These are phyloP conservation scores for Pseudofabraea citricarpa DNA, from an alignment of 2,329 filamentous ascomycete species.

Conservation along the genomic window DNA sequence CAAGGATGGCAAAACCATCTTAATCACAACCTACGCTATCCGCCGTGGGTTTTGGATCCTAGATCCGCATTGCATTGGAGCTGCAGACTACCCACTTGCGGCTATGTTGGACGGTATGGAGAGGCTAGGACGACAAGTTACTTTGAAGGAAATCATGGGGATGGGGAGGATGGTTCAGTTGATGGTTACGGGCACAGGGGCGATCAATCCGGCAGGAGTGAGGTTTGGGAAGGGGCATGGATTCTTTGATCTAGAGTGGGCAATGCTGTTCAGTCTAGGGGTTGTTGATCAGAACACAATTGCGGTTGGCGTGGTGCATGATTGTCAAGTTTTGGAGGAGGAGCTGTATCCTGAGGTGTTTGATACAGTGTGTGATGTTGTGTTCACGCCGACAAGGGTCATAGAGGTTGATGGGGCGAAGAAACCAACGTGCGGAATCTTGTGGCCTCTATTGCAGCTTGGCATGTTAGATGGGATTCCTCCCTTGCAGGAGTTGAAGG, in stretches of 20 bases:
- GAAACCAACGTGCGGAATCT: constrained; percentile 24
- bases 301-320: constrained; percentile 28
- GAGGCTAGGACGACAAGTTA: constrained; percentile 24
- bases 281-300: constrained; percentile 15
- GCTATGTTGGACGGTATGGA: constrained; percentile 33
- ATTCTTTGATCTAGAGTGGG: constrained; percentile 33
- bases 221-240: constrained; percentile 28
- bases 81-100: constrained; percentile 22
- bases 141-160: constrained; percentile 27
- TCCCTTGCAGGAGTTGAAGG: constrained; percentile 3
- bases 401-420: constrained; percentile 17
- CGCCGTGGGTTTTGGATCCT: constrained; percentile 31
- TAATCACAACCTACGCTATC: constrained; percentile 31
- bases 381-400: constrained; percentile 27
- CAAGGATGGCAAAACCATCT: constrained; percentile 30
- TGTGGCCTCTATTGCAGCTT: constrained; percentile 26
- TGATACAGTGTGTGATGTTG: constrained; percentile 31
- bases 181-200: constrained; percentile 28
- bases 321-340: constrained; percentile 30
- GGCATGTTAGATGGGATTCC: constrained; percentile 27
- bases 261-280: constrained; percentile 26
- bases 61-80: constrained; percentile 23
- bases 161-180: constrained; percentile 22
- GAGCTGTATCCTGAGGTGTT: constrained; percentile 24
- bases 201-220: constrained; percentile 28